Percentiles rank a stretch among this genome's conserved stretches.
These are phyloP conservation scores for Hibiscus mutabilis DNA, from an alignment of 345 rosid species.

Conservation along the genomic window DNA sequence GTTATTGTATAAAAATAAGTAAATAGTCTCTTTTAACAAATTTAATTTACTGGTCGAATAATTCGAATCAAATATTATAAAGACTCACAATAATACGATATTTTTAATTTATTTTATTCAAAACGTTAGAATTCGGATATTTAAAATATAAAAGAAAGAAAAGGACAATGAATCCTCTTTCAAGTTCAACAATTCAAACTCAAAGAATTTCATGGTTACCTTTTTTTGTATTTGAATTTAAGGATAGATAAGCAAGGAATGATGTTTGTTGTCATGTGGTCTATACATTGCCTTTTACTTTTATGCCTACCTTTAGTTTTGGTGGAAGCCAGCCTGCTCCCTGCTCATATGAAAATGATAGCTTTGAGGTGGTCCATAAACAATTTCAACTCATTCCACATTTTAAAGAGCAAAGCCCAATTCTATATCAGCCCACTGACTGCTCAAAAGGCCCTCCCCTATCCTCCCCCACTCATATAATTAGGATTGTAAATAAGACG, in stretches of 20 bases:
- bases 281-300: neutral
- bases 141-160: neutral
- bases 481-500: no score
- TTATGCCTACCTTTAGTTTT: slow-evolving; percentile 3
- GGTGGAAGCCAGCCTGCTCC: slow-evolving; percentile 5
- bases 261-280: slow-evolving; percentile 3
- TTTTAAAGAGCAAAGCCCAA: neutral
- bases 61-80: no score
- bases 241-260: neutral
- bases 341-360: neutral
- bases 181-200: neutral
- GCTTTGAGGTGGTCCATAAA: no score
- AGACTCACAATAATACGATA: no score
- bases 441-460: neutral
- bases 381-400: neutral
- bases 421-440: neutral
- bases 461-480: neutral
- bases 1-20: no score
- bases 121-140: neutral
- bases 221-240: neutral
- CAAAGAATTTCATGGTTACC: neutral
- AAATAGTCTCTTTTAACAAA: no score
- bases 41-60: no score
- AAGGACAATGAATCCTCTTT: neutral
- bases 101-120: no score